Conservation (phyloP, 805 yeast genomes). For the Metschnikowia similis region DNA sequence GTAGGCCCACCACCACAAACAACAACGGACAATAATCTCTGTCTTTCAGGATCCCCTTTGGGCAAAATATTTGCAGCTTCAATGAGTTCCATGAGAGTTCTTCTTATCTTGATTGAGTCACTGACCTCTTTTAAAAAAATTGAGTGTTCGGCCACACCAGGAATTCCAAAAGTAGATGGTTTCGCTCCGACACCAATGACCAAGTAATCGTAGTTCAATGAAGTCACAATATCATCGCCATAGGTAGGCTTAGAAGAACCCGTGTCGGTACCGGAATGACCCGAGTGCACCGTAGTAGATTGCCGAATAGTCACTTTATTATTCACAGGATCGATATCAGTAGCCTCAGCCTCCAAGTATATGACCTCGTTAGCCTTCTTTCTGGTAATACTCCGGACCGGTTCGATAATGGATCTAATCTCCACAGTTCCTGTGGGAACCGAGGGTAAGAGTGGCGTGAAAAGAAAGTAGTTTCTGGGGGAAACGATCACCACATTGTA, state of each 20-base stretch:
- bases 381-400: slow-evolving; percentile 83
- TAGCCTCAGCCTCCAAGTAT: slow-evolving; percentile 89
- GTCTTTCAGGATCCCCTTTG: slow-evolving; percentile 70
- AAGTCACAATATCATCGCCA: slow-evolving; percentile 42
- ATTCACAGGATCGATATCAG: slow-evolving; percentile 68
- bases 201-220: slow-evolving; percentile 69
- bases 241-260: slow-evolving; percentile 38
- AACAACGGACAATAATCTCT: slow-evolving; percentile 78
- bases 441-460: slow-evolving; percentile 94
- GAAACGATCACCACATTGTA: slow-evolving; percentile 88
- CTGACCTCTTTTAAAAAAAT: slow-evolving; percentile 85
- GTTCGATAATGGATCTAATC: slow-evolving; percentile 87
- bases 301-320: slow-evolving; percentile 65
- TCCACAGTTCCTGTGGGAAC: slow-evolving; percentile 94
- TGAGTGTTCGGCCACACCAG: slow-evolving; percentile 88
- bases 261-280: slow-evolving; percentile 50
- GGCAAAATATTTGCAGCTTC: slow-evolving; percentile 85
- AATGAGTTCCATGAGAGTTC: slow-evolving; percentile 76
- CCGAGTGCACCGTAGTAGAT: slow-evolving; percentile 51
- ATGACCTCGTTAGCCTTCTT: slow-evolving; percentile 70
- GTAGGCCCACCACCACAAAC: slow-evolving; percentile 99
- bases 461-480: slow-evolving; percentile 91
- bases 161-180: slow-evolving; percentile 91
- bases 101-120: slow-evolving; percentile 82
- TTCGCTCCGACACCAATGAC: slow-evolving; percentile 94